Evolutionary conservation across 352 stramenopile species (phyloP).

Genomic region (Thalassiosira hispida): DNA sequence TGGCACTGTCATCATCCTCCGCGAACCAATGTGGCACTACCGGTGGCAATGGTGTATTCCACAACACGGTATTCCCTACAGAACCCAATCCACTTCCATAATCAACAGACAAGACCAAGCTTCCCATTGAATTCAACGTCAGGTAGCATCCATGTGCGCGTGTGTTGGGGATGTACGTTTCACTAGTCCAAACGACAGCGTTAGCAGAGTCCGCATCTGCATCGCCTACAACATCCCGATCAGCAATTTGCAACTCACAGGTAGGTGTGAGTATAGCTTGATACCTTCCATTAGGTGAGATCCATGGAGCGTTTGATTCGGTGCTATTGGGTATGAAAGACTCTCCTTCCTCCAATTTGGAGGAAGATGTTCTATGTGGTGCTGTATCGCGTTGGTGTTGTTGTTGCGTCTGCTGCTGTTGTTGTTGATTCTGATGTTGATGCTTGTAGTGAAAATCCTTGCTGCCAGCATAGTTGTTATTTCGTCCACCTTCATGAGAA

Average conservation of each 20-base stretch:
- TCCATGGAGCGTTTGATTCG: slow-evolving; percentile 12
- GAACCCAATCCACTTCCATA: slow-evolving; percentile 35
- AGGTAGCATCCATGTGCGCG: slow-evolving; percentile 58
- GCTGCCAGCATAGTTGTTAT: slow-evolving; percentile 9
- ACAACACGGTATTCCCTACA: slow-evolving; percentile 56
- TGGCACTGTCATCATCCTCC: slow-evolving; percentile 33
- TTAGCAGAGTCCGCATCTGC: slow-evolving; percentile 18
- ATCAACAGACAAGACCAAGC: slow-evolving; percentile 49
- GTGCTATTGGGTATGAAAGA: slow-evolving; percentile 20
- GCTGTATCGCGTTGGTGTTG: not conserved
- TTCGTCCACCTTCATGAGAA: not conserved
- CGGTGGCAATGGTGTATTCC: slow-evolving; percentile 50
- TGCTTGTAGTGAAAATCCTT: slow-evolving; percentile 28
- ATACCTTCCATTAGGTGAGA: slow-evolving; percentile 66
- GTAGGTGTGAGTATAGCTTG: slow-evolving; percentile 56
- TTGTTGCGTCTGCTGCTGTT: slow-evolving; percentile 7
- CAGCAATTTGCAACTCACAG: slow-evolving; percentile 63
- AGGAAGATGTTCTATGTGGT: slow-evolving; percentile 23
- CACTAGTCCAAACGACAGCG: slow-evolving; percentile 52
- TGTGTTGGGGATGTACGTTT: slow-evolving; percentile 43
- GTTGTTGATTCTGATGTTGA: slow-evolving; percentile 16
- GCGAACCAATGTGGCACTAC: slow-evolving; percentile 45
- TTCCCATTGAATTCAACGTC: slow-evolving; percentile 44
- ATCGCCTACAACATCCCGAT: slow-evolving; percentile 24
- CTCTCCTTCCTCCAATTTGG: slow-evolving; percentile 47